phyloP scores from a whole-genome alignment of 1,284 basidiomycete species.

The Volvariella volvacea region DNA sequence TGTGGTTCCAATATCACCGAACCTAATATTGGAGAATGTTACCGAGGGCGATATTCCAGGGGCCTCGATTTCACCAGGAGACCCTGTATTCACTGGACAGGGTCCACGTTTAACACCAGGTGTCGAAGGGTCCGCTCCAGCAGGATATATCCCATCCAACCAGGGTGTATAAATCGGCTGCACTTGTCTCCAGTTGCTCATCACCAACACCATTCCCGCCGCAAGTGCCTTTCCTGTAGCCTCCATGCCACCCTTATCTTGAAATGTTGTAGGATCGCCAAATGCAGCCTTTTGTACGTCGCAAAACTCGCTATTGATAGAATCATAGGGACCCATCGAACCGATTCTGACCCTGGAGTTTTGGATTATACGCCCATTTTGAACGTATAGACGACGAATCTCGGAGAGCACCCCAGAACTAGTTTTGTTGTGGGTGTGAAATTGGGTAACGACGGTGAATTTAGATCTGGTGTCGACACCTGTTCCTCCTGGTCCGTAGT shows the following conservation, averaged over 20 bases:
- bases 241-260: slow-evolving; percentile 28
- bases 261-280: slow-evolving; percentile 32
- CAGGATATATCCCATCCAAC: slow-evolving; percentile 41
- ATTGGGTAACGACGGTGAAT: slow-evolving; percentile 46
- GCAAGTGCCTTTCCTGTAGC: slow-evolving; percentile 17
- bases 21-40: slow-evolving; percentile 41
- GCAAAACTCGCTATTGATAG: slow-evolving; percentile 25
- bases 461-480: slow-evolving; percentile 32
- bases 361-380: slow-evolving; percentile 36
- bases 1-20: slow-evolving; percentile 38
- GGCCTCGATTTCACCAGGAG: slow-evolving; percentile 30
- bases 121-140: slow-evolving; percentile 20
- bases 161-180: slow-evolving; percentile 38
- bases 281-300: slow-evolving; percentile 24
- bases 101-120: slow-evolving; percentile 24
- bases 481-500: slow-evolving; percentile 29
- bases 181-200: slow-evolving; percentile 40
- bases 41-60: too few species aligned
- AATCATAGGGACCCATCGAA: slow-evolving; percentile 22
- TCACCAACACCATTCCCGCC: slow-evolving; percentile 34
- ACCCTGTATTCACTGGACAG: slow-evolving; percentile 30
- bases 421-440: slow-evolving; percentile 35
- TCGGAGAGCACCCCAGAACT: slow-evolving; percentile 31
- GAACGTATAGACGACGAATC: slow-evolving; percentile 41
- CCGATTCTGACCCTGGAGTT: slow-evolving; percentile 33